Evolutionary conservation across 345 rosid species (phyloP).

Genomic region (Excoecaria cochinchinensis): DNA sequence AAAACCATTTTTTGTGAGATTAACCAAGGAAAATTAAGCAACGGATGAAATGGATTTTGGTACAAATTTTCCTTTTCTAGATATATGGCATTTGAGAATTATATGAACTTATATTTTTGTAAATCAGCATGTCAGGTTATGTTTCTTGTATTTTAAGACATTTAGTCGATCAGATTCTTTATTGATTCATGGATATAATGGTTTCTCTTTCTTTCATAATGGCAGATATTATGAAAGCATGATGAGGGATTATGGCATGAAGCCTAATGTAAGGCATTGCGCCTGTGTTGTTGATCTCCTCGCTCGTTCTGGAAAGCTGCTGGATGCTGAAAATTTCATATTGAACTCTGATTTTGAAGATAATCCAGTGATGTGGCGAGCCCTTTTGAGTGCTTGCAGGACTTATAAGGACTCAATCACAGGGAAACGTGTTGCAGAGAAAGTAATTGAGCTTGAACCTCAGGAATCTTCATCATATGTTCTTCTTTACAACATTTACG

Average conservation of each 20-base stretch:
- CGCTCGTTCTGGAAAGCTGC: slow-evolving; percentile 43
- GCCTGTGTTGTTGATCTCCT: slow-evolving; percentile 50
- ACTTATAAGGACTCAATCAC: slow-evolving; percentile 31
- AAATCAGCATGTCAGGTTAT: neutral
- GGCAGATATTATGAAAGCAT: slow-evolving; percentile 40
- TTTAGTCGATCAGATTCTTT: neutral
- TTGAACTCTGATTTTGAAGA: slow-evolving; percentile 38
- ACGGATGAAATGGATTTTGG: neutral
- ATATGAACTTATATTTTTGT: neutral
- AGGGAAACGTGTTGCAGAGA: slow-evolving; percentile 44
- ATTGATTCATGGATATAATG: neutral
- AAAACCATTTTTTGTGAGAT: neutral
- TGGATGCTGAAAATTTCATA: slow-evolving; percentile 45
- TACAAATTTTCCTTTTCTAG: neutral
- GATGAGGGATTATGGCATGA: slow-evolving; percentile 30
- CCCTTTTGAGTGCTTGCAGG: slow-evolving; percentile 53
- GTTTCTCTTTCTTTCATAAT: neutral
- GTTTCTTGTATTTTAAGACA: neutral
- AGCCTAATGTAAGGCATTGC: slow-evolving; percentile 38
- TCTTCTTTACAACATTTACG: slow-evolving; percentile 42
- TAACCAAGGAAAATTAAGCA: neutral
- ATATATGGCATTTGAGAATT: neutral
- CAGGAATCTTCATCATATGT: slow-evolving; percentile 47
- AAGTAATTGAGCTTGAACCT: slow-evolving; percentile 46
- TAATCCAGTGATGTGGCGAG: slow-evolving; percentile 51